Evolutionary conservation across 2,329 filamentous ascomycete genomes (phyloP).

Genomic region (Fusarium concolor): DNA sequence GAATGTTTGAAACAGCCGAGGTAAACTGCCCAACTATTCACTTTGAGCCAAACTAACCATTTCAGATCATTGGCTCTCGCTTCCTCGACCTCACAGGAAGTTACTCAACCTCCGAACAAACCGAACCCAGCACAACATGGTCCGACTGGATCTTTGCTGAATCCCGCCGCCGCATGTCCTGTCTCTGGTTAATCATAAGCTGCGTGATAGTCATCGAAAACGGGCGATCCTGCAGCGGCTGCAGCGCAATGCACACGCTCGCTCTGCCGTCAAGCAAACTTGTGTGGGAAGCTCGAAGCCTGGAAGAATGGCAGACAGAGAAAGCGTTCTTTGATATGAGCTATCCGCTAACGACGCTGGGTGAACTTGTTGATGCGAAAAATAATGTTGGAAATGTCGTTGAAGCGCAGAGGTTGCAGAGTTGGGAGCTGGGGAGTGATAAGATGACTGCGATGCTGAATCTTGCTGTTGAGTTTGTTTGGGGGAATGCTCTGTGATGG

Average conservation of each 20-base stretch:
- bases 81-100: constrained; percentile 12
- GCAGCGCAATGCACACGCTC: constrained; percentile 11
- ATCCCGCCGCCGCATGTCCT: constrained; percentile 44
- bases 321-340: constrained; percentile 33
- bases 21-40: not conserved
- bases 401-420: constrained; percentile 29
- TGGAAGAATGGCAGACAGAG: constrained; percentile 44
- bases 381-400: not conserved
- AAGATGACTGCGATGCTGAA: constrained; percentile 42
- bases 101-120: constrained; percentile 31
- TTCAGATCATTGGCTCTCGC: constrained; percentile 22
- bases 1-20: constrained; percentile 35
- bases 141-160: constrained; percentile 50
- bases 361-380: constrained; percentile 31
- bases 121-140: constrained; percentile 40
- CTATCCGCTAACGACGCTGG: constrained; percentile 27
- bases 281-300: constrained; percentile 44
- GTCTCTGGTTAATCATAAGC: constrained; percentile 44
- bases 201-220: constrained; percentile 37
- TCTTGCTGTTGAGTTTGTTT: constrained; percentile 41
- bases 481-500: not conserved
- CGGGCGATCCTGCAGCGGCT: constrained; percentile 3
- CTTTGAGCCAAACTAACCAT: accelerated
- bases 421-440: constrained; percentile 45
- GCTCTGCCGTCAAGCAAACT: constrained; percentile 36